Conservation (phyloP, 805 yeast genomes). For the Pichia phayaonensis region DNA sequence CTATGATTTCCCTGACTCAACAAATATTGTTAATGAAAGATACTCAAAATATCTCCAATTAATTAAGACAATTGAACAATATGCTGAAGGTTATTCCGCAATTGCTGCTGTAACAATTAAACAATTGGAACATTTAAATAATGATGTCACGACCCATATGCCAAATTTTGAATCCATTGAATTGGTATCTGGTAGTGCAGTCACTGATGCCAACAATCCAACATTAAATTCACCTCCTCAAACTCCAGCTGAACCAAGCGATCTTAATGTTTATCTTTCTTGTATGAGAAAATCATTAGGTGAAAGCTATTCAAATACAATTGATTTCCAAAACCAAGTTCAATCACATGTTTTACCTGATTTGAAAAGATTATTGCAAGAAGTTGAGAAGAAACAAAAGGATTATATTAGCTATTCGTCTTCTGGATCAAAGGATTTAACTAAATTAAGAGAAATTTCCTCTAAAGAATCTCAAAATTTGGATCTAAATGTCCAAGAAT, state of each 20-base stretch:
- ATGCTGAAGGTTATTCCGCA: slow-evolving; percentile 20
- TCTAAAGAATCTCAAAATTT: slow-evolving; percentile 23
- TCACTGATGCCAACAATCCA: slow-evolving; percentile 1
- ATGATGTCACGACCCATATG: slow-evolving; percentile 14
- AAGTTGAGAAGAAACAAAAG: slow-evolving; percentile 36
- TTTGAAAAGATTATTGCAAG: slow-evolving; percentile 32
- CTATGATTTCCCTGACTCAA: slow-evolving; percentile 21
- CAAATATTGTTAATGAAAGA: slow-evolving; percentile 20
- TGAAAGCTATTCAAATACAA: slow-evolving; percentile 26
- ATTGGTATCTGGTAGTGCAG: slow-evolving; percentile 7
- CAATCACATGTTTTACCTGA: slow-evolving; percentile 35
- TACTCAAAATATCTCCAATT: slow-evolving; percentile 23
- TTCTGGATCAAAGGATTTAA: slow-evolving; percentile 34
- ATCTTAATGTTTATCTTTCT: slow-evolving; percentile 25
- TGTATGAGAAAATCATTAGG: slow-evolving; percentile 24
- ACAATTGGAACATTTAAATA: slow-evolving; percentile 21
- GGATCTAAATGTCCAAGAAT: slow-evolving; percentile 16
- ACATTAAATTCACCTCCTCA: neutral
- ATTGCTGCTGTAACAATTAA: slow-evolving; percentile 19
- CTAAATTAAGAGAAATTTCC: slow-evolving; percentile 28
- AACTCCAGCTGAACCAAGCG: slow-evolving; percentile 4
- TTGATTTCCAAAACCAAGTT: slow-evolving; percentile 33
- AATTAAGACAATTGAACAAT: slow-evolving; percentile 19
- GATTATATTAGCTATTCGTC: slow-evolving; percentile 29
- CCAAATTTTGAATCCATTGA: slow-evolving; percentile 27